Evolutionary conservation across 2,329 filamentous ascomycete genomes (phyloP).

Genomic region (Nigrograna mackinnonii): DNA sequence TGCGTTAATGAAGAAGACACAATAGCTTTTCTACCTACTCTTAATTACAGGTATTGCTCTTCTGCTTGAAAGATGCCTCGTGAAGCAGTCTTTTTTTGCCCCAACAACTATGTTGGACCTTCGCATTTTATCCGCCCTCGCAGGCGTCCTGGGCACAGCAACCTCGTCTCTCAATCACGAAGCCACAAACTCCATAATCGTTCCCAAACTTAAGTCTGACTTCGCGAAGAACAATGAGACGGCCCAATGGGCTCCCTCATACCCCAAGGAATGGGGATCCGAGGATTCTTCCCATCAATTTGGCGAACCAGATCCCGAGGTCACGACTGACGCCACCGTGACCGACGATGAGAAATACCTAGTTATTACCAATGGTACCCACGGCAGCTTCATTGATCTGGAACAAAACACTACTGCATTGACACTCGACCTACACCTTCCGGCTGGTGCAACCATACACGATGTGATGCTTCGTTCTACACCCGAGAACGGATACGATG

Average conservation of each 20-base stretch:
- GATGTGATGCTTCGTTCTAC: conserved; percentile 1
- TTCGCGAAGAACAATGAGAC: conserved; percentile 9
- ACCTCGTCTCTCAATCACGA: too few species aligned
- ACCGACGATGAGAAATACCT: conserved; percentile 9
- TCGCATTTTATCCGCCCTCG: too few species aligned
- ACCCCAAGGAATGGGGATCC: conserved; percentile 11
- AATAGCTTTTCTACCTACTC: too few species aligned
- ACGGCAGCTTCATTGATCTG: conserved; percentile 7
- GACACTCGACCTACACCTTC: not conserved
- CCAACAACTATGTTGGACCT: too few species aligned
- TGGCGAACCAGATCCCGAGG: conserved; percentile 5
- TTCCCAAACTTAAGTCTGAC: conserved; percentile 8
- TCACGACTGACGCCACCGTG: conserved; percentile 1
- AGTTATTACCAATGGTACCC: conserved; percentile 5
- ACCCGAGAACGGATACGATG: conserved; percentile 9
- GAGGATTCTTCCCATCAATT: conserved; percentile 9
- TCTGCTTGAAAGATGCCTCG: too few species aligned
- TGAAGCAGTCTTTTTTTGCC: too few species aligned
- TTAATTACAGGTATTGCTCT: too few species aligned
- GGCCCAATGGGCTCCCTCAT: conserved; percentile 9
- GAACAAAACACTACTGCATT: conserved; percentile 5
- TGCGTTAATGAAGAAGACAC: too few species aligned
- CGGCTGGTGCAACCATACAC: not conserved
- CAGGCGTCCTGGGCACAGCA: too few species aligned
- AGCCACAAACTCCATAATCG: too few species aligned